These are phyloP conservation scores for Russula brevipes DNA, from an alignment of 768 basidiomycete genomes.

Conservation along the genomic window DNA sequence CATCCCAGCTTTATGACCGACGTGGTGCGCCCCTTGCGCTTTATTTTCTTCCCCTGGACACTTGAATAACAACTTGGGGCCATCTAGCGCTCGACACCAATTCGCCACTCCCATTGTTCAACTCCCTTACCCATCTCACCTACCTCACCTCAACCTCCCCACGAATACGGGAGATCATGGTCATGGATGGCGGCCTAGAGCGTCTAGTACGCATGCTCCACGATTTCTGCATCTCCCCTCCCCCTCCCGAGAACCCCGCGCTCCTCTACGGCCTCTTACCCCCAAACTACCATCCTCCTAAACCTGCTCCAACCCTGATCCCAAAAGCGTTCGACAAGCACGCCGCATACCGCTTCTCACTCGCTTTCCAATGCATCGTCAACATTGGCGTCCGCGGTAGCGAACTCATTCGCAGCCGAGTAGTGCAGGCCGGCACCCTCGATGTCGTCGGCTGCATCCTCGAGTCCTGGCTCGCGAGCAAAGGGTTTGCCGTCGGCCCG, in stretches of 20 bases:
- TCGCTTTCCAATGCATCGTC: conserved; percentile 95
- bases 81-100: conserved; percentile 47
- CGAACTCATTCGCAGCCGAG: conserved; percentile 83
- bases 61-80: neutral
- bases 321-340: conserved; percentile 72
- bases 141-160: conserved; percentile 97
- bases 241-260: conserved; percentile 73
- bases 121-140: conserved; percentile 92
- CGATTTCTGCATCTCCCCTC: conserved; percentile 80
- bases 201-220: conserved; percentile 88
- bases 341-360: conserved; percentile 81
- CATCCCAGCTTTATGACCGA: conserved; percentile 90
- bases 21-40: conserved; percentile 56
- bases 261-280: conserved; percentile 74
- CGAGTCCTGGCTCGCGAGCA: conserved; percentile 86
- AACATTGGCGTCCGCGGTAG: conserved; percentile 97
- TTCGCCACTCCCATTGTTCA: conserved; percentile 68
- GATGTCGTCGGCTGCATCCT: conserved; percentile 92
- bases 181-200: conserved; percentile 95
- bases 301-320: conserved; percentile 56
- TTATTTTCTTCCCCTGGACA: conserved; percentile 1
- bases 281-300: conserved; percentile 51
- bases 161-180: conserved; percentile 96
- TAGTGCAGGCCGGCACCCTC: conserved; percentile 91
- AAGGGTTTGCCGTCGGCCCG: conserved; percentile 82